Evolutionary conservation across 2,329 filamentous ascomycete genomes (phyloP).

Genomic region (Rutstroemia sp.): DNA sequence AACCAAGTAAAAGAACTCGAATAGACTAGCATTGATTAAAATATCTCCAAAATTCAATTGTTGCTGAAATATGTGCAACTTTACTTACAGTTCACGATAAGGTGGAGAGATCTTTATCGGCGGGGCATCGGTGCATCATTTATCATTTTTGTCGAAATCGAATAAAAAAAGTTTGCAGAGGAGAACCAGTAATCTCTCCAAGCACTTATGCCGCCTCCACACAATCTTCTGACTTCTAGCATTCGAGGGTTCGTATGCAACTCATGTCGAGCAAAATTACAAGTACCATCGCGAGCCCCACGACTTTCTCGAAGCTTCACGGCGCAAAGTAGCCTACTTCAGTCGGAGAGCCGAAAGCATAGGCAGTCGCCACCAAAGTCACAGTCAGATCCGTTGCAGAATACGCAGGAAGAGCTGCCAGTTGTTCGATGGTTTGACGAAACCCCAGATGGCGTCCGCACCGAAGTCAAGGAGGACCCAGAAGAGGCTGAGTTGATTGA

Average conservation of each 20-base stretch:
- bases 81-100: no score
- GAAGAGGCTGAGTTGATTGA: conserved; percentile 12
- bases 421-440: conserved; percentile 24
- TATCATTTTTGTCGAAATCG: no score
- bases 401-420: conserved; percentile 4
- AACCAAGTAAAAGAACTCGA: no score
- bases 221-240: conserved; percentile 21
- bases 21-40: no score
- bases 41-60: no score
- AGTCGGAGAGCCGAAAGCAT: conserved; percentile 3
- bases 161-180: conserved; percentile 3
- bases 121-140: no score
- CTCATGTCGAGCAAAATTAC: conserved; percentile 27
- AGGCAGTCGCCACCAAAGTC: background rate
- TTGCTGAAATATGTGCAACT: no score
- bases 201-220: conserved; percentile 28
- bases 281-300: conserved; percentile 14
- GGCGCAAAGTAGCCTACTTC: conserved; percentile 7
- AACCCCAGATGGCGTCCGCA: conserved; percentile 23
- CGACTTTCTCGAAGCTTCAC: conserved; percentile 21
- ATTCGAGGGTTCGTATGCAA: conserved; percentile 28
- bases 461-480: conserved; percentile 18
- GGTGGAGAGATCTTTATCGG: no score
- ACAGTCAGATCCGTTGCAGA: background rate
- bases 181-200: no score